These are phyloP conservation scores for Calycina marina DNA, from an alignment of 2,329 filamentous ascomycete species.

Conservation along the genomic window DNA sequence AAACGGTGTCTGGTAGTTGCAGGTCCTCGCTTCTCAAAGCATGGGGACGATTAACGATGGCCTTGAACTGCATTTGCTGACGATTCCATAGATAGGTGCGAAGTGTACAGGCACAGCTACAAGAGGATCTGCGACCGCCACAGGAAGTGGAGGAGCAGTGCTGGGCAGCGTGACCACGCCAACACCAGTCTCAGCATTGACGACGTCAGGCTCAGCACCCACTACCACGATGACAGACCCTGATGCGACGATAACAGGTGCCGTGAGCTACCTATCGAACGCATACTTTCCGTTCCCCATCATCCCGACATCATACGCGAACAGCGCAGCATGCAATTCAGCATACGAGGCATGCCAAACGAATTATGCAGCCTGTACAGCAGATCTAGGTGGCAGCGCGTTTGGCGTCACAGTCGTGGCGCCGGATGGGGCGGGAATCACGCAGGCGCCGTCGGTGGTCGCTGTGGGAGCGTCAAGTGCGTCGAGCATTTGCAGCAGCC, in stretches of 20 bases:
- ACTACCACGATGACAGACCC: conserved; percentile 11
- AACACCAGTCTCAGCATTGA: conserved; percentile 4
- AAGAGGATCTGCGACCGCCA: conserved; percentile 6
- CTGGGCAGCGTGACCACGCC: conserved; percentile 5
- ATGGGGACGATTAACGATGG: no score
- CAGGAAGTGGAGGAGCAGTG: conserved; percentile 6
- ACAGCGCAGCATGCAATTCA: conserved; percentile 35
- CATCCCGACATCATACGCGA: conserved; percentile 34
- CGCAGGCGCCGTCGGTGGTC: conserved; percentile 28
- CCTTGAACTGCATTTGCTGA: no score
- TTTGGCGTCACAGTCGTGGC: conserved; percentile 42
- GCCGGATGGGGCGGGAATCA: conserved; percentile 37
- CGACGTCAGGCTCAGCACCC: conserved; percentile 8
- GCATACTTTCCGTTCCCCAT: conserved; percentile 46
- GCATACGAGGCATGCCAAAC: conserved; percentile 35
- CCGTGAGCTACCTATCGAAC: conserved; percentile 39
- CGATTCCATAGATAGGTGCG: no score
- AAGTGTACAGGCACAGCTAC: background rate
- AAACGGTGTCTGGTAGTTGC: no score
- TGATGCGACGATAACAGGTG: conserved; percentile 16
- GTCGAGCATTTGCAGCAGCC: conserved; percentile 38
- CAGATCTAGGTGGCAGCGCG: conserved; percentile 29
- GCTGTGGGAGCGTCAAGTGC: conserved; percentile 31
- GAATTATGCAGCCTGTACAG: conserved; percentile 40
- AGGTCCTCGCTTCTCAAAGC: no score